Evolutionary conservation across 306 rosid genomes (phyloP).

Genomic region (Mimosa pudica): DNA sequence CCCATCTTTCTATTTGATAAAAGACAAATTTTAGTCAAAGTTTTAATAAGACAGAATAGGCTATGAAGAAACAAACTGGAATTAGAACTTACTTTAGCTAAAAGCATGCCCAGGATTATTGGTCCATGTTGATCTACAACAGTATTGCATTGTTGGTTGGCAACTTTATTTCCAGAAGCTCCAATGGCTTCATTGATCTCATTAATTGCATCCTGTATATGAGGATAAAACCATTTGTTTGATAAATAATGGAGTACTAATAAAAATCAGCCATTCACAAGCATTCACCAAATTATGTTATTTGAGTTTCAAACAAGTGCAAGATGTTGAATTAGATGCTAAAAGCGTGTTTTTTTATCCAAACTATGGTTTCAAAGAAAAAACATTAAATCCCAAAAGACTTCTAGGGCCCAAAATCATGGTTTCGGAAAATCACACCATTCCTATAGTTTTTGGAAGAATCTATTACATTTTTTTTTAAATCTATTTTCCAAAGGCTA

Average conservation of each 20-base stretch:
- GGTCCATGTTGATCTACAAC: conserved; percentile 75
- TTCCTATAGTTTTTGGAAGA: too few species aligned
- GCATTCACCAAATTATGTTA: not conserved
- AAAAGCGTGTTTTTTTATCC: too few species aligned
- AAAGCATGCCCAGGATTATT: conserved; percentile 69
- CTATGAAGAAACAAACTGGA: conserved; percentile 27
- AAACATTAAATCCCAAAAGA: too few species aligned
- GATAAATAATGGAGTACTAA: not conserved
- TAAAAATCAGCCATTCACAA: not conserved
- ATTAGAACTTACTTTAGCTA: conserved; percentile 58
- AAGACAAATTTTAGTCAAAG: not conserved
- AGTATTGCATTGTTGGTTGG: conserved; percentile 73
- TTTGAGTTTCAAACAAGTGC: not conserved
- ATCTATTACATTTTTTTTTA: too few species aligned
- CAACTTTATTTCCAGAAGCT: conserved; percentile 67
- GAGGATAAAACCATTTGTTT: conserved; percentile 28
- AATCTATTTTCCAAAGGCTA: too few species aligned
- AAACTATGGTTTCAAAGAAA: too few species aligned
- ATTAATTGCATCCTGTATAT: conserved; percentile 57
- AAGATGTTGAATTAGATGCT: not conserved
- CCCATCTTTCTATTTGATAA: not conserved
- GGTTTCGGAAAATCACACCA: too few species aligned
- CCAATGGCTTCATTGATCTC: conserved; percentile 90
- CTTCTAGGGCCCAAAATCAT: too few species aligned
- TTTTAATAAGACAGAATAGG: conserved; percentile 20